Evolutionary conservation across 1,284 basidiomycete genomes (phyloP).

Genomic region (Leccinum huronense): DNA sequence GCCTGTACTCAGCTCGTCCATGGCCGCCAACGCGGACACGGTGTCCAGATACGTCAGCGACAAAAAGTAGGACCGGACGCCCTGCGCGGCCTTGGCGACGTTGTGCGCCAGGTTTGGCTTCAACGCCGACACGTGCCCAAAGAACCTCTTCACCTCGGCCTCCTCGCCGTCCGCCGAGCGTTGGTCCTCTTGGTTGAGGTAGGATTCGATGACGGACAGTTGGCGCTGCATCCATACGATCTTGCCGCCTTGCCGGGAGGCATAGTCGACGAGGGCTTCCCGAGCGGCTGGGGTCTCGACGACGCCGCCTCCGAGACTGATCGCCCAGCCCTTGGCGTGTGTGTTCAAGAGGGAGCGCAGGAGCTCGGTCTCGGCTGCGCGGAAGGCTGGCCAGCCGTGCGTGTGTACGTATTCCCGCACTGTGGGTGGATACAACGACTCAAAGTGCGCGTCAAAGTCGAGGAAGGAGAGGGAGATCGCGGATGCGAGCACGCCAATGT

Average conservation of each 20-base stretch:
- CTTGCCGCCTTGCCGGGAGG: too few relatives aligned
- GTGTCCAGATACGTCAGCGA: conserved; percentile 91
- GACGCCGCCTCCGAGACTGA: conserved; percentile 93
- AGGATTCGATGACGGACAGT: conserved; percentile 70
- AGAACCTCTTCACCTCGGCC: conserved; percentile 71
- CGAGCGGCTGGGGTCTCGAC: conserved; percentile 84
- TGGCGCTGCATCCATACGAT: conserved; percentile 31
- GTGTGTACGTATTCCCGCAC: conserved; percentile 80
- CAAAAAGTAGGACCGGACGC: conserved; percentile 83
- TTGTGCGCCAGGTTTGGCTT: conserved; percentile 65
- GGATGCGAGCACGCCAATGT: conserved; percentile 81
- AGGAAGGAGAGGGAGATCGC: conserved; percentile 77
- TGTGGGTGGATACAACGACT: conserved; percentile 58
- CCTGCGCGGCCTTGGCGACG: conserved; percentile 42
- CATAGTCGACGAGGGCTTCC: conserved; percentile 47
- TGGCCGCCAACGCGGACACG: conserved; percentile 62
- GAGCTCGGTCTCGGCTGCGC: conserved; percentile 56
- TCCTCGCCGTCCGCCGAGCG: conserved; percentile 86
- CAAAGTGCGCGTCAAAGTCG: conserved; percentile 83
- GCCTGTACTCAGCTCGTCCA: conserved; percentile 78
- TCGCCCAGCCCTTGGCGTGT: conserved; percentile 64
- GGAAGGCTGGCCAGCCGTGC: conserved; percentile 79
- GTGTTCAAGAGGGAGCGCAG: conserved; percentile 62
- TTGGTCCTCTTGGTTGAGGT: conserved; percentile 73
- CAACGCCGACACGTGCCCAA: conserved; percentile 82